These are phyloP conservation scores for Aphanomyces stellatus DNA, from an alignment of 352 stramenopile species.

Conservation along the genomic window DNA sequence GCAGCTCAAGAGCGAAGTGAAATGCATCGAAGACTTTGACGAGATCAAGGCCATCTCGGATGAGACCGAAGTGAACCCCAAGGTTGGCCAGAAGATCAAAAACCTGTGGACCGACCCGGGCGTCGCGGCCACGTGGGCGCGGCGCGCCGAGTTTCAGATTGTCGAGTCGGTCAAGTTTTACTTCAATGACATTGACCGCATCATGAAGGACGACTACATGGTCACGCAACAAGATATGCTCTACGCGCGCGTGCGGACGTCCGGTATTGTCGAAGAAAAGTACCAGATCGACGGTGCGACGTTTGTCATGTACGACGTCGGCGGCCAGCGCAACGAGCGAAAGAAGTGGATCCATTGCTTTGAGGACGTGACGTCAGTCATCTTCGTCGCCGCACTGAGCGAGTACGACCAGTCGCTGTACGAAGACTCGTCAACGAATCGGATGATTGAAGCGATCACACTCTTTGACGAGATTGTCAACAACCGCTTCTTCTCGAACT, in stretches of 20 bases:
- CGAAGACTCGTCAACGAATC: conserved; percentile 90
- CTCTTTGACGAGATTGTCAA: conserved; percentile 95
- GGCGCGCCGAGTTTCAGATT: conserved; percentile 92
- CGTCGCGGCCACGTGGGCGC: conserved; percentile 85
- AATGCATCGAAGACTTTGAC: conserved; percentile 68
- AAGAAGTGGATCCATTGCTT: conserved; percentile 98
- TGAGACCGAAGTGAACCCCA: conserved; percentile 81
- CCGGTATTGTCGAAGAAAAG: conserved; percentile 92
- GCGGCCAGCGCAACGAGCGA: conserved; percentile 93
- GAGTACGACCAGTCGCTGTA: conserved; percentile 94
- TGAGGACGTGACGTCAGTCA: conserved; percentile 93
- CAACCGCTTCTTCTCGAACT: conserved; percentile 90
- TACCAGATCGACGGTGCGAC: conserved; percentile 93
- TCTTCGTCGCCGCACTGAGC: conserved; percentile 93
- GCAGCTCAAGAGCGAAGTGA: conserved; percentile 69
- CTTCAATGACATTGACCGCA: conserved; percentile 93
- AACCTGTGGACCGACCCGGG: conserved; percentile 89
- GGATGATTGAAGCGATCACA: conserved; percentile 92
- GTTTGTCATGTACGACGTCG: conserved; percentile 97
- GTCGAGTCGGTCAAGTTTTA: conserved; percentile 96
- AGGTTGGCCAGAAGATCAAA: conserved; percentile 89
- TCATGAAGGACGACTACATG: conserved; percentile 90
- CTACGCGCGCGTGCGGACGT: conserved; percentile 92
- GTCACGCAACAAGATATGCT: conserved; percentile 94
- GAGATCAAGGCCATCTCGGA: conserved; percentile 73